phyloP scores from a whole-genome alignment of 305 asterid genomes.

The Fraxinus dipetala region DNA sequence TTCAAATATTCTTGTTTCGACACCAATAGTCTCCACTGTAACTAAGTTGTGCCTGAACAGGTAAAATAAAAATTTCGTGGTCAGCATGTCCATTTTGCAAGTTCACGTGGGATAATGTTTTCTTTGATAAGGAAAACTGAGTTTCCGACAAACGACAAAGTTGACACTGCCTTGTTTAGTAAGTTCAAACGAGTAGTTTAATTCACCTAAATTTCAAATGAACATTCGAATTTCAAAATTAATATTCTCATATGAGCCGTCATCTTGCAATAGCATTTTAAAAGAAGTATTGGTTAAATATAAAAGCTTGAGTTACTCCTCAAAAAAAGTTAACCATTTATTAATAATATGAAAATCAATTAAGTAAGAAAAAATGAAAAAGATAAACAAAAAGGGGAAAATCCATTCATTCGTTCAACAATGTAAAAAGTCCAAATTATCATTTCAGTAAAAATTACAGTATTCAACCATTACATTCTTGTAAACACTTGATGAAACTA shows the following conservation, averaged over 20 bases:
- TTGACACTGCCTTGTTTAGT: background rate
- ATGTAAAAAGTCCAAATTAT: background rate
- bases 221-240: background rate
- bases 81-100: background rate
- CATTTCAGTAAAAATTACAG: background rate
- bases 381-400: background rate
- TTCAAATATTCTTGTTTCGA: background rate
- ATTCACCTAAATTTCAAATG: background rate
- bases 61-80: background rate
- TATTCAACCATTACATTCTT: background rate
- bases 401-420: background rate
- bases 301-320: background rate
- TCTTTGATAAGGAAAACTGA: no score
- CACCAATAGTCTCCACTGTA: background rate
- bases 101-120: background rate
- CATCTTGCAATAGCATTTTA: background rate
- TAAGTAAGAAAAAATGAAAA: background rate
- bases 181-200: background rate
- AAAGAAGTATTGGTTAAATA: no score
- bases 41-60: background rate
- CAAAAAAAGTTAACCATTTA: background rate
- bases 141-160: background rate
- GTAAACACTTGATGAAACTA: background rate
- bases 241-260: background rate
- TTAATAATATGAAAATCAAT: no score